phyloP scores from a whole-genome alignment of 306 rosid species.

The Cucurbita maxima region DNA sequence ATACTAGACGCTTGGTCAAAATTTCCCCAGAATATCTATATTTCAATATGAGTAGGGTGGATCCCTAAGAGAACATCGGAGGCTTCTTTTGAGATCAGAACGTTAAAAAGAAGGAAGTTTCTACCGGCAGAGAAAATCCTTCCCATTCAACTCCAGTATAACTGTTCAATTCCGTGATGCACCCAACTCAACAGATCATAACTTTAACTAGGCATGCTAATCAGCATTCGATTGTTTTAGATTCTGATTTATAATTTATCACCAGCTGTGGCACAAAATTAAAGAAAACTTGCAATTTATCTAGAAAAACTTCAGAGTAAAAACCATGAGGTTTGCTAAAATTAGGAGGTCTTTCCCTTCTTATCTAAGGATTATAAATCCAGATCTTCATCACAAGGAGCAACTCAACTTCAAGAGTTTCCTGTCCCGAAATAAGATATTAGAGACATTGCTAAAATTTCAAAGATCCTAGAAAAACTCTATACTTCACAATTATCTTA shows the following conservation, averaged over 20 bases:
- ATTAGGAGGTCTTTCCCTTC: background rate
- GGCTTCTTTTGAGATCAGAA: background rate
- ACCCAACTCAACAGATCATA: background rate
- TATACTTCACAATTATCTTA: background rate
- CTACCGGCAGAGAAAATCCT: background rate
- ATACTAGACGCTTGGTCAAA: slow-evolving; percentile 3
- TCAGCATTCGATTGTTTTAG: background rate
- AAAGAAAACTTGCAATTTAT: background rate
- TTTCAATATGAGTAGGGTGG: background rate
- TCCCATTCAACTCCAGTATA: background rate
- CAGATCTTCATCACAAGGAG: background rate
- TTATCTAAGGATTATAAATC: background rate
- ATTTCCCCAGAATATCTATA: background rate
- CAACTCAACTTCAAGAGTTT: background rate
- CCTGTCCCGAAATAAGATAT: background rate
- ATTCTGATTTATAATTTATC: background rate
- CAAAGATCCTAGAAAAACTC: background rate
- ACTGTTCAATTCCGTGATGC: background rate
- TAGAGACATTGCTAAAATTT: background rate
- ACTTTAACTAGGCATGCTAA: background rate
- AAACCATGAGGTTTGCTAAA: background rate
- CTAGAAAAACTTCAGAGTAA: background rate
- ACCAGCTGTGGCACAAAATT: background rate
- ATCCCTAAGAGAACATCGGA: background rate
- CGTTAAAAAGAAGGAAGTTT: background rate